Conservation (phyloP, 257 asterid genomes). For the Henckelia pumila region DNA sequence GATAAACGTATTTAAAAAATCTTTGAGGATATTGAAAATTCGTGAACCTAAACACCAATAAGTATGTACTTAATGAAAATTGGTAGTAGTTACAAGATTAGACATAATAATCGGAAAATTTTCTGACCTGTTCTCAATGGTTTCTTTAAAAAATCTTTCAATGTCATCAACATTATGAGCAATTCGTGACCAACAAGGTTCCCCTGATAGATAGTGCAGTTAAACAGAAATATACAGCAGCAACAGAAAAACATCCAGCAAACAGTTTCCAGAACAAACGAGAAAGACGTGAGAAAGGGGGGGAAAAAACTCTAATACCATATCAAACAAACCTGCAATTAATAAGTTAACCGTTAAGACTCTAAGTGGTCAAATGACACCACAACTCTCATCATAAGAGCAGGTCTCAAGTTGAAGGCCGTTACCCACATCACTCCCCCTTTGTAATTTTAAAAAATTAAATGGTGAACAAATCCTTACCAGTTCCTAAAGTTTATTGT, state of each 20-base stretch:
- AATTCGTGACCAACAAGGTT: conserved; percentile 74
- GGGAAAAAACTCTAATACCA: conserved; percentile 6
- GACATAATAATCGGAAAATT: conserved; percentile 2
- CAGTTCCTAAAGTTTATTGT: background rate
- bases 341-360: background rate
- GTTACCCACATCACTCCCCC: background rate
- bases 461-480: background rate
- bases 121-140: conserved; percentile 78
- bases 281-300: conserved; percentile 14
- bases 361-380: background rate
- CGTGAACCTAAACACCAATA: too few species aligned
- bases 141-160: conserved; percentile 78
- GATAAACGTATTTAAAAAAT: background rate
- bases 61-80: too few species aligned
- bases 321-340: background rate
- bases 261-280: conserved; percentile 5
- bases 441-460: too few species aligned
- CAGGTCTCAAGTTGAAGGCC: background rate
- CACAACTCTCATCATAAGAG: background rate
- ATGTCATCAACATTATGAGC: conserved; percentile 67
- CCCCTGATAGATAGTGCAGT: conserved; percentile 47
- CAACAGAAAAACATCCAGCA: conserved; percentile 6
- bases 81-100: conserved; percentile 13
- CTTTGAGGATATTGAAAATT: conserved; percentile 3
- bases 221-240: conserved; percentile 19